Evolutionary conservation across 306 rosid species (phyloP), one percentile per base, ranked within the genome.

Genomic region (Coriaria nepalensis): DNA sequence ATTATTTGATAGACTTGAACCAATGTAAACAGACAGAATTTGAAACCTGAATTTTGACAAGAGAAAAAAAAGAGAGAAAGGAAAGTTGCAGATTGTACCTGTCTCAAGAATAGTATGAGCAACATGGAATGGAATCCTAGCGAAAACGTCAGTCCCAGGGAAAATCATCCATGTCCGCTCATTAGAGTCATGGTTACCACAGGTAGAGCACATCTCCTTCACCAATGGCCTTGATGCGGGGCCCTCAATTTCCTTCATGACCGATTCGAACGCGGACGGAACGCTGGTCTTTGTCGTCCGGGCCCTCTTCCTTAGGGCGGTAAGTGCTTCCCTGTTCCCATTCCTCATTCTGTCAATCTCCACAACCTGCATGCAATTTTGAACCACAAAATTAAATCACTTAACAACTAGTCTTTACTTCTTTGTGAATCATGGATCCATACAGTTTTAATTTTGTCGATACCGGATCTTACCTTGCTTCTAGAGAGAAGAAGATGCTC

Each of bases 321-420:
- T 81, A 51, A 90, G 81, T 34, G 97, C 95, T 79, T 90, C 93
- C 49, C 97, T 72, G 37, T 81, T 79, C 65, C 87, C 92, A 64
- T 84, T 84, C 65, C 97, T 79, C 69, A 77, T 47, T 77, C 67
- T 77, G 72, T 90, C 94, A 50, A 61, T 84, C 70, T 90, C 97
- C 58, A 90, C 81, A 58, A 75, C 94, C 47, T 63, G 81, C 70
- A 84, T 32, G 29, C 29, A 20, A 20, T 20, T 20, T 20, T 20
- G 29, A 20, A 20, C 2, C 29, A 20, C 1, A 20, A 1, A 20
- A 20, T 20, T 20, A 3, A 20, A 20, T 20, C 29, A 20, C 29
- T 20, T 20, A 20, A 20, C 29, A 20, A 20, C 29, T 20, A 20
- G 1, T 20, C 3, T 20, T 20, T 20, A 20, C 29, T 20, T 95